Evolutionary conservation across 2,329 filamentous ascomycete genomes (phyloP).

Genomic region (Apiospora arundinis): DNA sequence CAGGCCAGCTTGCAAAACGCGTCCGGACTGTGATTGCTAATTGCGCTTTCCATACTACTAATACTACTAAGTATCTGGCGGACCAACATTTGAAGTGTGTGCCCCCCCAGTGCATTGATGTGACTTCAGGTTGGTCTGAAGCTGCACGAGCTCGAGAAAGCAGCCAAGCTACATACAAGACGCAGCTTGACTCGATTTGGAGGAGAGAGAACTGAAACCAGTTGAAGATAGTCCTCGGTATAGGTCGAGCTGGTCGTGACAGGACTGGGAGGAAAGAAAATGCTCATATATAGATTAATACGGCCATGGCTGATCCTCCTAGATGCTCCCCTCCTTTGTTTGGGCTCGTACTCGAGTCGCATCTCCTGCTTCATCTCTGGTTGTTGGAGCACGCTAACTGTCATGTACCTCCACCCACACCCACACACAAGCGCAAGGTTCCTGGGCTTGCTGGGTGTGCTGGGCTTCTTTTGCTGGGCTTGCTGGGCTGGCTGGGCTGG

Average conservation of each 20-base stretch:
- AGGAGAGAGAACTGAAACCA: neutral
- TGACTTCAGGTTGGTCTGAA: neutral
- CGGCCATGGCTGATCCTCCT: neutral
- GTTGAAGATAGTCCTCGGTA: neutral
- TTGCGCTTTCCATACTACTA: neutral
- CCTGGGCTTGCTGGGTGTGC: neutral
- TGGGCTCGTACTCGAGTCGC: constrained; percentile 14
- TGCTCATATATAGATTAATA: neutral
- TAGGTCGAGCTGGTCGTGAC: neutral
- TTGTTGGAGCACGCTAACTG: constrained; percentile 17
- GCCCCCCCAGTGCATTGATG: neutral
- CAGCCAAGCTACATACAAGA: neutral
- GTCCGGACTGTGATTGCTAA: neutral
- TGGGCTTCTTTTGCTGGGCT: constrained; percentile 1
- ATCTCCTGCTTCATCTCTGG: constrained; percentile 17
- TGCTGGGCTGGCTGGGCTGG: neutral
- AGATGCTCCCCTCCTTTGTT: neutral
- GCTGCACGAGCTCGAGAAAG: neutral
- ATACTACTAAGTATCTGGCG: neutral
- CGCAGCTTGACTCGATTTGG: neutral
- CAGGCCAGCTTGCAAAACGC: constrained; percentile 11
- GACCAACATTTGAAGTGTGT: neutral
- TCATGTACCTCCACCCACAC: constrained; percentile 1
- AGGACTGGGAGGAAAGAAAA: neutral
- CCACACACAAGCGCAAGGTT: constrained; percentile 6